These are phyloP conservation scores for Scutellaria galericulata DNA, from an alignment of 257 asterid genomes.

Conservation along the genomic window DNA sequence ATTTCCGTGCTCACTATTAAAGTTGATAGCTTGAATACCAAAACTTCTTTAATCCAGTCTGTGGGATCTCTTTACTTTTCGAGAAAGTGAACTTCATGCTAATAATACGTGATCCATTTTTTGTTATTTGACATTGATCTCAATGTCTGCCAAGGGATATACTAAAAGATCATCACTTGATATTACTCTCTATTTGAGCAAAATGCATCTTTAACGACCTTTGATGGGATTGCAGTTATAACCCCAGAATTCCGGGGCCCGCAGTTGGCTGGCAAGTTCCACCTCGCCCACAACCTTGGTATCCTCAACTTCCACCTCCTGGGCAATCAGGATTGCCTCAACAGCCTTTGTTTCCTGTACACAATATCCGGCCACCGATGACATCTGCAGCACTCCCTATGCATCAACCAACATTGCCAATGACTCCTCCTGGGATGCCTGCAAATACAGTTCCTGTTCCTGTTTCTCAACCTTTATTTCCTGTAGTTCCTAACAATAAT, in stretches of 20 bases:
- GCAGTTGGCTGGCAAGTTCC: conserved; percentile 71
- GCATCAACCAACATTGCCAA: conserved; percentile 50
- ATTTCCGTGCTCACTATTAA: background rate
- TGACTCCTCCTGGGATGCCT: conserved; percentile 77
- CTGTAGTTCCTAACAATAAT: conserved; percentile 61
- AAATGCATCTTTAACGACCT: conserved; percentile 8
- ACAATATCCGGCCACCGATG: conserved; percentile 60
- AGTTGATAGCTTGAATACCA: background rate
- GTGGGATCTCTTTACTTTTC: background rate
- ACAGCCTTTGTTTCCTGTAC: conserved; percentile 90
- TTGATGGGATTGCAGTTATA: conserved; percentile 51
- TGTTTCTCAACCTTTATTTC: conserved; percentile 72
- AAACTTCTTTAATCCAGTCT: background rate
- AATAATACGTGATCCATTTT: background rate
- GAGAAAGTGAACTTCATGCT: background rate
- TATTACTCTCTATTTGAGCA: conserved; percentile 18
- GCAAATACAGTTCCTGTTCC: conserved; percentile 48
- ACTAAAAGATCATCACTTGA: conserved; percentile 1
- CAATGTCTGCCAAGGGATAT: background rate
- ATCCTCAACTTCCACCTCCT: conserved; percentile 71
- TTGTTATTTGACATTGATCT: conserved; percentile 14
- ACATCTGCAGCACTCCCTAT: conserved; percentile 49
- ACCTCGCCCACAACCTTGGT: conserved; percentile 83
- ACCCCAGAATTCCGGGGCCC: conserved; percentile 64
- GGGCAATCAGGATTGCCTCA: conserved; percentile 69